Conservation (phyloP, 2,329 filamentous ascomycete genomes). For the Aspergillus pseudoviridinutans region DNA sequence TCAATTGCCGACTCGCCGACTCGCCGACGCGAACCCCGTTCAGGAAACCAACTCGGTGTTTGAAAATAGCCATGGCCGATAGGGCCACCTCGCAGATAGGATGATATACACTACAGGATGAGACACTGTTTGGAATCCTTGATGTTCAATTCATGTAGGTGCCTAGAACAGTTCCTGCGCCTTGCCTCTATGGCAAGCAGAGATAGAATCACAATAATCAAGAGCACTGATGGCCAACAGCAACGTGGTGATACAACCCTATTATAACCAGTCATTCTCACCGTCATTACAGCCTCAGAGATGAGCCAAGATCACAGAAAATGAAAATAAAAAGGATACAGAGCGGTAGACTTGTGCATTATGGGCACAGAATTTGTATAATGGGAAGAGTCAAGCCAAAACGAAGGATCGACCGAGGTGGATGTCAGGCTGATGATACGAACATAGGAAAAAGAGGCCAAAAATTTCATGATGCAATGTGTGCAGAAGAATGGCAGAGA, state of each 20-base stretch:
- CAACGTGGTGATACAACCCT: slow-evolving; percentile 6
- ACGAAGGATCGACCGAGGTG: slow-evolving; percentile 14
- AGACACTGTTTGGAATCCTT: not conserved
- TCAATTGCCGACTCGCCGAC: not conserved
- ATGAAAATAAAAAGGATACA: slow-evolving; percentile 8
- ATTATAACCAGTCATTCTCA: slow-evolving; percentile 12
- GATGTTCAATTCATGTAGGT: slow-evolving; percentile 4
- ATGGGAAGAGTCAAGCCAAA: slow-evolving; percentile 9
- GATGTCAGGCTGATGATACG: slow-evolving; percentile 11
- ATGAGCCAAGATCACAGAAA: slow-evolving; percentile 2
- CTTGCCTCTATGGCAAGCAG: not conserved
- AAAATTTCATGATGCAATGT: slow-evolving; percentile 13
- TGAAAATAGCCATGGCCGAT: not conserved
- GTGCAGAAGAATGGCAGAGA: slow-evolving; percentile 14
- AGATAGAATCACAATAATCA: not conserved
- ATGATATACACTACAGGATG: not conserved
- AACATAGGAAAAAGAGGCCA: slow-evolving; percentile 20
- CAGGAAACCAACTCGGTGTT: not conserved
- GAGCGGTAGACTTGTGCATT: slow-evolving; percentile 1
- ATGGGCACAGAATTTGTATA: slow-evolving; percentile 7
- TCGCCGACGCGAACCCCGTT: not conserved
- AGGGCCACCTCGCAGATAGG: not conserved
- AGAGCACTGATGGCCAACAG: slow-evolving; percentile 9
- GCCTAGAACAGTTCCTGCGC: slow-evolving; percentile 9
- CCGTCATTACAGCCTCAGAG: slow-evolving; percentile 16